Evolutionary conservation across 768 basidiomycete genomes (phyloP), one percentile per base, ranked within the genome.

Genomic region (Collybia sordida): DNA sequence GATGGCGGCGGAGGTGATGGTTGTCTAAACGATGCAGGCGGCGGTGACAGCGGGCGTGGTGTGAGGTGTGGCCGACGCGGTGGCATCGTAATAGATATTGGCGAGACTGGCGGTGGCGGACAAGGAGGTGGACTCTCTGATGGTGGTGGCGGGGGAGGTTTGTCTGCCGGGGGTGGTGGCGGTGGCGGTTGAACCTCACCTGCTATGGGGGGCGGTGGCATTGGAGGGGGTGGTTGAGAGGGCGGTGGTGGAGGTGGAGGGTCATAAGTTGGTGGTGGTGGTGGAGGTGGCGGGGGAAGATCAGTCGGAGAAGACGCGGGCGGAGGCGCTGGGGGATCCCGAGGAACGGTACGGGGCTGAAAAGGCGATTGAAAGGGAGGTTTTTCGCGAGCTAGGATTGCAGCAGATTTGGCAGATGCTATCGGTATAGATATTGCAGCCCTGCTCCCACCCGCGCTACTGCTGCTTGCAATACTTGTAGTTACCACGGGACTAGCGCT

Each of bases 111-210:
- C 5, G 63, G 63, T 11, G 31, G 31, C 3, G 31, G 31, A 31
- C 31, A 31, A 7, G 31, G 31, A 6, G 31, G 66, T 62, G 4
- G 66, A 61, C 8, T 31, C 0, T 70, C 70, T 0, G 72, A 68
- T 45, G 64, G 60, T 42, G 67, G 66, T 8, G 73, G 66, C 18
- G 66, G 63, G 22, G 72, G 66, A 0, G 68, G 68, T 42, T 21
- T n/a, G n/a, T 25, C 25, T 12, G n/a, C 28, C 6, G 40, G 28
- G 17, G 28, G 51, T 12, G 61, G 60, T 7, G 45, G 25, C 5
- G 40, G 28, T 9, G 28, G 51, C n/a, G 61, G 59, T 18, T 66
- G 63, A 41, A 66, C 67, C 36, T 67, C 64, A 46, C 46, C 51
- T 12, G 61, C 49, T 6, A 57, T 43, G 5, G 58, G 54, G 42